Evolutionary conservation across 371 early-diverging fungal genomes (phyloP), one percentile per base, ranked within the genome.

Genomic region (Rhizopus arrhizus): DNA sequence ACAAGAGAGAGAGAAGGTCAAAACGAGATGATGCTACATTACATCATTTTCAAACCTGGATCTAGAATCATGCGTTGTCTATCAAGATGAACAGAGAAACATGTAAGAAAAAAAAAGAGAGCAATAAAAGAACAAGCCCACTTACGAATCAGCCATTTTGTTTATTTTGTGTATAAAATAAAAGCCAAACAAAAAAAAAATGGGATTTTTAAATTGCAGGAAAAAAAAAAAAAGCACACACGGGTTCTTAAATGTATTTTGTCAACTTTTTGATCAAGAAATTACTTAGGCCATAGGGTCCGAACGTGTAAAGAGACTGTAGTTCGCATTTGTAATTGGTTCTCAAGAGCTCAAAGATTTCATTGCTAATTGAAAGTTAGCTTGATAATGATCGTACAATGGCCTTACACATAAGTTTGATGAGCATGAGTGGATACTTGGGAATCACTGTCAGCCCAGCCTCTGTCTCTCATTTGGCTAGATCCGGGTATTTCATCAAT

Each of bases 51-150:
- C 76, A 22, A 22, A 80, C 80, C 83, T 62, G 89, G 89, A 73
- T 88, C 89, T 55, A 88, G 69, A 58, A 85, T 79, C 89, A 88
- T 86, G 47, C 75, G 68, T 61, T 86, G 86, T 58, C 77, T 77
- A 53, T 56, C 2, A 7, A 45, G 9, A 43, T n/a, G n/a, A 15
- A 43, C 0, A 5, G 5, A 9, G 5, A 13, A n/a, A n/a, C n/a
- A n/a, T 43, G 8, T 43, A n/a, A 11, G 15, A 13, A 11, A 12
- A 12, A 9, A 53, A 16, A 40, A 41, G 16, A 9, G 40, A 40
- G 31, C 32, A 12, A 29, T 5, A 42, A 50, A 8, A 22, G n/a
- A 33, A 15, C 15, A 32, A 49, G 12, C 4, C 31, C 13, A 66
- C 66, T 61, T 61, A 66, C 66, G 58, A 56, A 57, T 66, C 66